A percentile compares a stretch with the other conserved stretches of the same genome.
These are phyloP conservation scores for Hypericum androsaemum DNA, from an alignment of 345 rosid species.

Conservation along the genomic window DNA sequence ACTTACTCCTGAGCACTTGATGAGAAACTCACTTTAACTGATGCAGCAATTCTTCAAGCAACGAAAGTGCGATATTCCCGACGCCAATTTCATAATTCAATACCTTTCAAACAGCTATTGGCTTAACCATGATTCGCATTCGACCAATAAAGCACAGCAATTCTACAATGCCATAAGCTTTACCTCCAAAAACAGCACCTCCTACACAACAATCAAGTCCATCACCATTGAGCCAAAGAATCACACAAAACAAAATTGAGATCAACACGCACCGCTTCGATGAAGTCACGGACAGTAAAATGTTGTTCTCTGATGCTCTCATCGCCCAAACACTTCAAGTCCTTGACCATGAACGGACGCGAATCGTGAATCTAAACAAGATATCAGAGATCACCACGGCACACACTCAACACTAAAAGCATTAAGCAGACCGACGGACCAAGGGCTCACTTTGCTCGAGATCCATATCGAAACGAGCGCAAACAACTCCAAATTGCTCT, in stretches of 20 bases:
- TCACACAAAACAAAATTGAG: not conserved
- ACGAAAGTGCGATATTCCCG: slow-evolving; percentile 35
- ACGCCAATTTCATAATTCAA: slow-evolving; percentile 57
- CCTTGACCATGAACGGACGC: slow-evolving; percentile 37
- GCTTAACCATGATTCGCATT: slow-evolving; percentile 4
- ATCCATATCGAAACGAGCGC: slow-evolving; percentile 61
- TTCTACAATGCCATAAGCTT: slow-evolving; percentile 1
- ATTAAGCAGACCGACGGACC: not conserved
- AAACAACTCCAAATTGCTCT: slow-evolving; percentile 70
- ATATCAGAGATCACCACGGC: not conserved
- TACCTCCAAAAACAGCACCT: slow-evolving; percentile 63
- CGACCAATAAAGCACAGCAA: slow-evolving; percentile 4
- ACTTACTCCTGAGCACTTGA: not conserved
- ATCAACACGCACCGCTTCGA: slow-evolving; percentile 53
- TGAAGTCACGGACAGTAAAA: slow-evolving; percentile 51
- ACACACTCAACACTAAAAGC: not conserved
- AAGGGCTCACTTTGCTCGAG: slow-evolving; percentile 50
- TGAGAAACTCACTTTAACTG: slow-evolving; percentile 43
- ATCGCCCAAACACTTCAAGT: slow-evolving; percentile 47
- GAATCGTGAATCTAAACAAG: slow-evolving; percentile 41
- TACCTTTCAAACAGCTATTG: slow-evolving; percentile 24
- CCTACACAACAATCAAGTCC: slow-evolving; percentile 32
- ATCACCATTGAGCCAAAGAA: slow-evolving; percentile 5
- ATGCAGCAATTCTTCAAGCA: slow-evolving; percentile 45
- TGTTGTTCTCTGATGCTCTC: slow-evolving; percentile 50